phyloP scores from a whole-genome alignment of 306 rosid genomes.

The Chamaecrista fasciculata region DNA sequence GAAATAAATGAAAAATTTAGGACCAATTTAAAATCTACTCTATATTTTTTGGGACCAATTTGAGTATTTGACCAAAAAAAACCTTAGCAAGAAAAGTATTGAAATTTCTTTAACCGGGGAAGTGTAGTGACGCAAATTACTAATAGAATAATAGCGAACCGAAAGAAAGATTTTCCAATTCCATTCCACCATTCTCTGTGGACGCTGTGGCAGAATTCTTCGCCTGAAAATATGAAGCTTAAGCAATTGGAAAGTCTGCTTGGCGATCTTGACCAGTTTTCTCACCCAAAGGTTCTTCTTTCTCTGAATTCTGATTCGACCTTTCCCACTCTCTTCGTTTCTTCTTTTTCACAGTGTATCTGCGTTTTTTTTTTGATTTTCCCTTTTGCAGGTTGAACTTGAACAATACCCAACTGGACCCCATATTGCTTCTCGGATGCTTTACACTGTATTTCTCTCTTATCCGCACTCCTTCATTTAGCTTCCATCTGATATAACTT shows the following conservation, averaged over 20 bases:
- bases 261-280: slow-evolving; percentile 70
- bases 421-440: slow-evolving; percentile 93
- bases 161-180: background rate
- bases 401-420: slow-evolving; percentile 98
- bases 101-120: no score
- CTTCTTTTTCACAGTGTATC: background rate
- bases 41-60: no score
- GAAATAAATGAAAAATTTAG: no score
- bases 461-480: background rate
- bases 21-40: no score
- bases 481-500: background rate
- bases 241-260: slow-evolving; percentile 82
- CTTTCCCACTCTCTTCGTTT: background rate
- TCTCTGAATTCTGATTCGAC: background rate
- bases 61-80: no score
- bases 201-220: background rate
- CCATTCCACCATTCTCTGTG: background rate
- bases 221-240: slow-evolving; percentile 62
- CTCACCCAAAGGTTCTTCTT: slow-evolving; percentile 80
- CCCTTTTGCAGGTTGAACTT: slow-evolving; percentile 57
- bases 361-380: slow-evolving; percentile 16
- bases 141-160: background rate
- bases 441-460: slow-evolving; percentile 59
- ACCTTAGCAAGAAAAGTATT: no score
- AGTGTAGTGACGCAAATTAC: no score